These are phyloP conservation scores for Globisporangium paddicum DNA, from an alignment of 352 stramenopile genomes.

Conservation along the genomic window DNA sequence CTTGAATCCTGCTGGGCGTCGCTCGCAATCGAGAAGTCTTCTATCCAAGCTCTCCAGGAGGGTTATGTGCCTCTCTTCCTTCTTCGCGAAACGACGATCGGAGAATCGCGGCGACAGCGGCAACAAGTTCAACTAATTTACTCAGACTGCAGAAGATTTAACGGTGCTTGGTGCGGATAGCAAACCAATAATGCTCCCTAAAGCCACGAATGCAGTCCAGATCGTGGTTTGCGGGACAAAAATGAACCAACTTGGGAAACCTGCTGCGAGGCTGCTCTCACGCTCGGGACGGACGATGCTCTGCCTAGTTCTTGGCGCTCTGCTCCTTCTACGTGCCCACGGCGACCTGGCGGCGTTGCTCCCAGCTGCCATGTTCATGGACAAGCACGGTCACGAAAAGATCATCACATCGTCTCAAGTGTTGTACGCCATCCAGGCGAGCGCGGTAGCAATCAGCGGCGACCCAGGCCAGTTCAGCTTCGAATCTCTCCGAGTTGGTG, in stretches of 20 bases:
- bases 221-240: background rate
- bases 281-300: background rate
- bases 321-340: background rate
- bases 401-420: background rate
- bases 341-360: background rate
- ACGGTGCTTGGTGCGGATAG: background rate
- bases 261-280: background rate
- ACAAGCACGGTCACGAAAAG: background rate
- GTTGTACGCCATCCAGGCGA: background rate
- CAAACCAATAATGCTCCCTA: background rate
- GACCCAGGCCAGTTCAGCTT: background rate
- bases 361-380: background rate
- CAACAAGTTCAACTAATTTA: background rate
- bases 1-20: background rate
- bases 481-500: slow-evolving; percentile 11
- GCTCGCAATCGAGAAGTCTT: background rate
- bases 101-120: background rate
- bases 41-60: background rate
- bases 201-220: background rate
- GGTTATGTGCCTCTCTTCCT: background rate
- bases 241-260: background rate
- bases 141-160: background rate
- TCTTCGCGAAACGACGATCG: background rate
- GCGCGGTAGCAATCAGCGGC: background rate
- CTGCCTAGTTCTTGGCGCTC: background rate